Conservation (phyloP, 2,329 filamentous ascomycete species). For the Alternaria gaisen region DNA sequence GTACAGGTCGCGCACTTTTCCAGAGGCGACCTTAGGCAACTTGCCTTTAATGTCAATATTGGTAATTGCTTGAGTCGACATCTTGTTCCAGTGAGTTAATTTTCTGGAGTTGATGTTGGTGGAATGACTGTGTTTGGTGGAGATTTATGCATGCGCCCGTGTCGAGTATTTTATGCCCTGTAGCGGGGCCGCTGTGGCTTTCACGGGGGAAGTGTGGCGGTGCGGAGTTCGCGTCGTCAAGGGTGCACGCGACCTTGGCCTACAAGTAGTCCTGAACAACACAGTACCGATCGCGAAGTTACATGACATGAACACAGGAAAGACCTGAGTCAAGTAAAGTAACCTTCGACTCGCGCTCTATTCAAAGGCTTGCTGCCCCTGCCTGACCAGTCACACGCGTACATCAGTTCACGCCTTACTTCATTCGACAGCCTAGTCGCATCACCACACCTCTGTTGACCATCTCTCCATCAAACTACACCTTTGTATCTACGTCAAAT, state of each 20-base stretch:
- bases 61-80: constrained; percentile 41
- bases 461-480: constrained; percentile 11
- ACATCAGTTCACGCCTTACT: constrained; percentile 25
- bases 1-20: constrained; percentile 86
- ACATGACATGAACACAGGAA: not conserved
- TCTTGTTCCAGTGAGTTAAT: constrained; percentile 20
- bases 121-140: constrained; percentile 15
- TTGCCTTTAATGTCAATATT: constrained; percentile 48
- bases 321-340: not conserved
- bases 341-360: not conserved
- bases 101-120: constrained; percentile 4
- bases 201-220: not conserved
- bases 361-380: not conserved
- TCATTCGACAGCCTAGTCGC: constrained; percentile 14
- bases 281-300: not conserved
- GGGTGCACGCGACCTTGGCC: not conserved
- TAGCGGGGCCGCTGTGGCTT: constrained; percentile 22
- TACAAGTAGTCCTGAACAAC: too few relatives aligned
- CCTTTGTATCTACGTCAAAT: not conserved
- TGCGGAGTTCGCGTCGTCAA: not conserved
- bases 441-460: constrained; percentile 16
- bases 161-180: constrained; percentile 32
- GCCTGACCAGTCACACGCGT: constrained; percentile 4
- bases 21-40: constrained; percentile 62
- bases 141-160: constrained; percentile 18